Evolutionary conservation across 2,329 filamentous ascomycete species (phyloP).

Genomic region (Beauveria brongniartii): DNA sequence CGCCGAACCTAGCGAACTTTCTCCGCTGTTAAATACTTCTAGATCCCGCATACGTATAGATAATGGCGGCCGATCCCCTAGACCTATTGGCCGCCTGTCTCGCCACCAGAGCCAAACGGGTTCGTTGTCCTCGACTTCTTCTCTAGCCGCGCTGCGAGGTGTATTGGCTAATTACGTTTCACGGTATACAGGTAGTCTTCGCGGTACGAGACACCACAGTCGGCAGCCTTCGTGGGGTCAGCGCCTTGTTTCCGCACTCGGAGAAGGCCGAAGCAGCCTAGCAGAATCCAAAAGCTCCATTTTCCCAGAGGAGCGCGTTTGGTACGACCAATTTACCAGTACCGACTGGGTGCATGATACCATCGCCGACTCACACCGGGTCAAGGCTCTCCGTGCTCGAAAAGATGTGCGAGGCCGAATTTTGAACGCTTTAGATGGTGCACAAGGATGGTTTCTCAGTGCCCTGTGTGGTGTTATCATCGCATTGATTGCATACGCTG

Average conservation of each 20-base stretch:
- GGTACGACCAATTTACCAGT: constrained; percentile 98
- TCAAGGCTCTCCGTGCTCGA: constrained; percentile 71
- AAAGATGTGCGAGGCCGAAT: constrained; percentile 81
- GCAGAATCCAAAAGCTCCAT: constrained; percentile 57
- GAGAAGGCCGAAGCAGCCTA: constrained; percentile 49
- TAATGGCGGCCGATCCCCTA: constrained; percentile 22
- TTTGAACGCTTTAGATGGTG: constrained; percentile 69
- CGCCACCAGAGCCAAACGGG: constrained; percentile 38
- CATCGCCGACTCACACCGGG: constrained; percentile 85
- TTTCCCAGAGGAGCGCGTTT: constrained; percentile 77
- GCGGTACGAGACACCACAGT: constrained; percentile 41
- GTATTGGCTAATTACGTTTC: background rate
- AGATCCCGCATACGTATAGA: constrained; percentile 36
- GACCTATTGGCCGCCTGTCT: constrained; percentile 20
- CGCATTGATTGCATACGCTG: constrained; percentile 76
- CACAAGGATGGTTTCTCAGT: constrained; percentile 90
- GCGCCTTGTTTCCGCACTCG: constrained; percentile 54
- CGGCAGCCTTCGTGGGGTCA: constrained; percentile 51
- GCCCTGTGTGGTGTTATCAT: constrained; percentile 82
- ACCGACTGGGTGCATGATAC: constrained; percentile 98
- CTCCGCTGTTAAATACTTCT: constrained; percentile 33
- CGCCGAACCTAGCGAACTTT: constrained; percentile 34
- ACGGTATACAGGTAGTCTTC: constrained; percentile 26
- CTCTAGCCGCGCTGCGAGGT: background rate
- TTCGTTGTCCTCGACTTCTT: constrained; percentile 17